Base-by-base conservation (phyloP, 768 basidiomycete species). In the Boletellus ananiceps region DNA sequence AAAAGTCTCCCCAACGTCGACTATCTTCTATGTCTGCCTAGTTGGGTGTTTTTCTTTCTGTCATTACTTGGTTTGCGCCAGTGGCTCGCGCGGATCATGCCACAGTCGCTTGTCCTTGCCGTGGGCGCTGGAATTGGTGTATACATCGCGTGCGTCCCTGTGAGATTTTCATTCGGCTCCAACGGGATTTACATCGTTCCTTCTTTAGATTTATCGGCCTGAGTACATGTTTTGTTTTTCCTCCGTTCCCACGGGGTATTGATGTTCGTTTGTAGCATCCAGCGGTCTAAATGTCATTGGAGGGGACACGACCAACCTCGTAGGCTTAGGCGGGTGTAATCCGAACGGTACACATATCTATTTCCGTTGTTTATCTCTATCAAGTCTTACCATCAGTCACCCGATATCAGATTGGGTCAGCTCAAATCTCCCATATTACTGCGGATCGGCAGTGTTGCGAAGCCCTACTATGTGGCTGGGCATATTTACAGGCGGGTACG, bases 21-120 rank as follows among this genome's bases (percentile, higher is more conserved):
- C 36, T 29, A 47, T 43, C 23, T 19, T 16, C 6, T 25, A 25
- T 25, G 2, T 25, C 23, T 25, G 23, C 23, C 23, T 44, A 88
- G 88, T 25, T 88, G 89, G 86, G 67, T 93, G 11, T 93, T 93
- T 74, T 77, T 92, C 54, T 55, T 84, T 59, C 71, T 93, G 13
- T 90, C 89, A 0, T 65, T 93, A 18, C 71, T 93, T 27, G 91
- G 91, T 52, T 75, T 93, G 45, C 88, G 91, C 42, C 89, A 92
- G 71, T 93, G 89, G 91, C 76, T 93, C 5, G 88, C 85, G 13
- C 81, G 91, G 14, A 79, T 90, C 48, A 92, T 93, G 81, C 91
- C 91, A 1, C 86, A 88, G 55, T 92, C 90, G 3, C 77, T 93
- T 23, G 83, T 91, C 4, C 76, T 91, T 47, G 84, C 90, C 2